A percentile compares a stretch with the other conserved stretches of the same genome.
Conservation (phyloP, 179 eudicot genomes). For the Heliamphora pulchella region DNA sequence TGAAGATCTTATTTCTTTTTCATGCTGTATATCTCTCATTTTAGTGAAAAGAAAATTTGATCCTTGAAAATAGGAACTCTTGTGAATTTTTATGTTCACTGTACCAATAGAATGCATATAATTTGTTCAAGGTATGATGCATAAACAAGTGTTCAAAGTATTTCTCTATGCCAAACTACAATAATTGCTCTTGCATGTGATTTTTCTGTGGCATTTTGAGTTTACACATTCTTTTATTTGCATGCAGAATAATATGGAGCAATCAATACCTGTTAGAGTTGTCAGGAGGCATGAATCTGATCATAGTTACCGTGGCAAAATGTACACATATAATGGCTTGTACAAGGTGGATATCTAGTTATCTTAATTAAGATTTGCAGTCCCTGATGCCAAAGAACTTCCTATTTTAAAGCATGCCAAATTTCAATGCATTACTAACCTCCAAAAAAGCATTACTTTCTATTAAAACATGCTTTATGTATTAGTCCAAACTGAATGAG, state of each 20-base stretch:
- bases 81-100: neutral
- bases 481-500: too few relatives aligned
- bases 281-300: slow-evolving; percentile 57
- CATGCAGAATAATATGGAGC: slow-evolving; percentile 58
- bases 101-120: too few relatives aligned
- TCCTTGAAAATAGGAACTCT: neutral
- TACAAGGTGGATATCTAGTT: slow-evolving; percentile 43
- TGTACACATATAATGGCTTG: slow-evolving; percentile 86
- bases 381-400: too few relatives aligned
- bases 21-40: neutral
- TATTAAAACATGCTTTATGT: too few relatives aligned
- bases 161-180: too few relatives aligned
- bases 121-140: too few relatives aligned
- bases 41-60: neutral
- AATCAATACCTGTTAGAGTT: slow-evolving; percentile 58
- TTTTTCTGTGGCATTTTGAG: neutral
- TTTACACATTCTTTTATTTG: neutral
- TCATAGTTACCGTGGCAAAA: slow-evolving; percentile 66
- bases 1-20: neutral
- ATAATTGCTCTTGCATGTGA: too few relatives aligned
- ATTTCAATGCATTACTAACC: too few relatives aligned
- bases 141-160: too few relatives aligned
- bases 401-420: too few relatives aligned
- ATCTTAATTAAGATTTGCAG: too few relatives aligned
- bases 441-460: too few relatives aligned